Evolutionary conservation across 164 flowering plant genomes (phyloP).

Genomic region (Aristolochia fimbriata): DNA sequence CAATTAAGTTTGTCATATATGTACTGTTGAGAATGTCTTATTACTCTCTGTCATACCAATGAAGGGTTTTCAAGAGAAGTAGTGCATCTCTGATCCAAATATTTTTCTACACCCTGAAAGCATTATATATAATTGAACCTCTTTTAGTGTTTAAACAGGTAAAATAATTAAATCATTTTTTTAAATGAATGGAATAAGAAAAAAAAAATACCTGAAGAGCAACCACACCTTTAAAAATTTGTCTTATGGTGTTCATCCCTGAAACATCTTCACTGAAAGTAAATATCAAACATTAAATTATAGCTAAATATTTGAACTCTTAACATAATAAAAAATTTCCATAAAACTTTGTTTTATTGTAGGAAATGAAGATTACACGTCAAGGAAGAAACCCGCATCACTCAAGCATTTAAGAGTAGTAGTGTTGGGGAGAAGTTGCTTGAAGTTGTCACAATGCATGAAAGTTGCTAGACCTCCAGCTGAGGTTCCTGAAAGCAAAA

Average conservation of each 20-base stretch:
- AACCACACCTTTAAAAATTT: slow-evolving; percentile 38
- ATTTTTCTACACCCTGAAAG: slow-evolving; percentile 48
- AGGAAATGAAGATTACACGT: slow-evolving; percentile 37
- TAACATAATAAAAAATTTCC: background rate
- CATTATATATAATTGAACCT: background rate
- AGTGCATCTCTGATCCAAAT: slow-evolving; percentile 57
- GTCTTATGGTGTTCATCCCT: slow-evolving; percentile 42
- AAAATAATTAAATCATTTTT: background rate
- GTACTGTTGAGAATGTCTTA: background rate
- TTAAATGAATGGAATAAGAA: background rate
- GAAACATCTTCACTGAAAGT: slow-evolving; percentile 57
- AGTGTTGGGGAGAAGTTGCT: slow-evolving; percentile 42
- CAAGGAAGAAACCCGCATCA: slow-evolving; percentile 93
- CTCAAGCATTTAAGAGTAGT: slow-evolving; percentile 83
- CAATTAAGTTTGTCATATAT: background rate
- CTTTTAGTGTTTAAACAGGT: too few species aligned
- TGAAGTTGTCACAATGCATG: slow-evolving; percentile 73
- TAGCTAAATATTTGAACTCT: background rate
- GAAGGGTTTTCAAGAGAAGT: slow-evolving; percentile 27
- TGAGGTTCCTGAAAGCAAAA: slow-evolving; percentile 94
- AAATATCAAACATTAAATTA: background rate
- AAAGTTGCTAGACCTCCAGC: slow-evolving; percentile 91
- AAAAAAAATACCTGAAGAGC: slow-evolving; percentile 48
- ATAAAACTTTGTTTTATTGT: background rate
- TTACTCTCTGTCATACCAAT: slow-evolving; percentile 29